A percentile compares a stretch with the other conserved stretches of the same genome.
These are phyloP conservation scores for Daldinia concentrica DNA, from an alignment of 495 filamentous ascomycete genomes.

Conservation along the genomic window DNA sequence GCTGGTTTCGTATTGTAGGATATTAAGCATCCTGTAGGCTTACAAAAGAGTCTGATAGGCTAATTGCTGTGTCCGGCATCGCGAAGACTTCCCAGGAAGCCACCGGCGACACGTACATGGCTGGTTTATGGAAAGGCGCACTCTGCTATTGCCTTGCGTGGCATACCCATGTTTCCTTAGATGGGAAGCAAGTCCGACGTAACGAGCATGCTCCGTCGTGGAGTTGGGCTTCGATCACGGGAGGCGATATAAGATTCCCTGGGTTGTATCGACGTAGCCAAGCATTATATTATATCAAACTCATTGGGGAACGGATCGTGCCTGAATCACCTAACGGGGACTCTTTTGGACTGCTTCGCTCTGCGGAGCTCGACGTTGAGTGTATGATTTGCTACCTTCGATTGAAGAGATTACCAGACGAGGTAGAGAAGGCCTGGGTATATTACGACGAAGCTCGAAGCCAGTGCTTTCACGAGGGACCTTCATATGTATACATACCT, in stretches of 20 bases:
- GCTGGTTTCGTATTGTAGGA: neutral
- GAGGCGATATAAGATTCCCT: too few relatives aligned
- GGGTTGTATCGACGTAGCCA: too few relatives aligned
- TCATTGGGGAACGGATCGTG: neutral
- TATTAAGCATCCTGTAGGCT: neutral
- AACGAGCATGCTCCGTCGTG: neutral
- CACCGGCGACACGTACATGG: neutral
- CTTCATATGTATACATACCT: too few relatives aligned
- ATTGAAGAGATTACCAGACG: too few relatives aligned
- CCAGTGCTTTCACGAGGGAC: neutral
- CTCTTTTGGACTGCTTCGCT: constrained; percentile 6
- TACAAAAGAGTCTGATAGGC: neutral
- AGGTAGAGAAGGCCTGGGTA: too few relatives aligned
- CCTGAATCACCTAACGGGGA: neutral
- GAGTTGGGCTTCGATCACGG: neutral
- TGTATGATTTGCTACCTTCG: neutral
- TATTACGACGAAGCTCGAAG: neutral
- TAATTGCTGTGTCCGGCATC: neutral
- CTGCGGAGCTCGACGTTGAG: constrained; percentile 9
- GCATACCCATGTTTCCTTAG: too few relatives aligned
- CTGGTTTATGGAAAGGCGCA: neutral
- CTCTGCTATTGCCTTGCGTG: neutral
- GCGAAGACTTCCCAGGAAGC: neutral
- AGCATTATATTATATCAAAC: neutral
- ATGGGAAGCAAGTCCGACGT: neutral